Base-by-base conservation (phyloP, 768 basidiomycete species). In the Lactarius quietus region DNA sequence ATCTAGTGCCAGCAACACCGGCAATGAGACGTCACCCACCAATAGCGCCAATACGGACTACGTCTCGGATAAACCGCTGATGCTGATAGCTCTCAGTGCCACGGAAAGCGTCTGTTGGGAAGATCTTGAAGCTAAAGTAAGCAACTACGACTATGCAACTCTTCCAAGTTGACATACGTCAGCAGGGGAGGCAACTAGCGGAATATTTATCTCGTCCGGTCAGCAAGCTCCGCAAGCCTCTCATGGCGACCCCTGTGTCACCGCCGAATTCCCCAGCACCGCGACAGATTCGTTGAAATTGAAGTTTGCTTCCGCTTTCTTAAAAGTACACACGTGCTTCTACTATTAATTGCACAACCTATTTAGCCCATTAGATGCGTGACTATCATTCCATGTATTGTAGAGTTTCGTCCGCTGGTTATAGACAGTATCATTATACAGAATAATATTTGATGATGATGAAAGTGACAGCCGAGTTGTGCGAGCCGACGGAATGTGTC, bases 11-110 rank as follows among this genome's bases (percentile, higher is more conserved):
- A 67, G 36, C 68, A 65, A 39, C 14, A 51, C 26, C 20, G 63
- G 64, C 29, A 68, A 57, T 68, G 64, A 61, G 64, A 72, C 58
- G 65, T 72, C 61, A 69, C 70, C 67, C 61, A 14, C 55, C 63
- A 56, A 41, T 57, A 62, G 68, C 52, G 39, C 59, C 45, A 35
- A 63, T 17, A 57, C 41, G 3, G 65, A 63, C n/a, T 62, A 59
- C 26, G 57, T 64, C 3, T 55, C 48, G 3, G 69, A 71, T n/a
- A 75, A 80, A 10, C 90, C 90, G 12, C 68, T 89, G 61, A 80
- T 92, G 83, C 76, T 93, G 54, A 79, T 92, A 52, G 89, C 86
- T 3, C 75, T 92, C 67, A 90, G 88, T 67, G 81, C 86, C 38
- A 82, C 83, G 26, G 74, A 82, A 45, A 76, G 73, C 53, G 83